Base-by-base conservation (phyloP, 768 basidiomycete genomes). In the Tulasnella sp. region DNA sequence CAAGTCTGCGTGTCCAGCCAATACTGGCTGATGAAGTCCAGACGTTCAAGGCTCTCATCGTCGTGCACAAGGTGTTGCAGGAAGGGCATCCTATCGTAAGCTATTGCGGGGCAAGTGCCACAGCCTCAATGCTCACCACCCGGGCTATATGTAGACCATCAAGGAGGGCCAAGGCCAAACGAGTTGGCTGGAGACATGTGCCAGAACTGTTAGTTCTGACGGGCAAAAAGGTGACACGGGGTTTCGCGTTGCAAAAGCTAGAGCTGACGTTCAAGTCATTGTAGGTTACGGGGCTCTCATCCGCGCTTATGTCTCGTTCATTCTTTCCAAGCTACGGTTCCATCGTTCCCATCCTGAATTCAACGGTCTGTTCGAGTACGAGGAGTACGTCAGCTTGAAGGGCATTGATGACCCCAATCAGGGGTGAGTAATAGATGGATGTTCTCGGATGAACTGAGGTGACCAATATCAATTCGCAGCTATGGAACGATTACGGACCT, bases 321-420 rank as follows among this genome's bases (percentile, higher is more conserved):
- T 99, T 74, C 86, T 99, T 72, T 92, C 96, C 22, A 99, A 99
- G 83, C 89, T 99, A 54, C 88, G 96, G 54, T 99, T 99, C 83
- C 97, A 99, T 83, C 92, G 94, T 36, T 86, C 97, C 54, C 90
- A 97, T 80, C 93, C 94, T 1, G 97, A 99, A 82, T 99, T 99
- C 85, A 99, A 99, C 83, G 97, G 97, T 34, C 85, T 99, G 8
- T 99, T 99, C 81, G 97, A 99, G 83, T 99, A 99, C 80, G 96
- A 99, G 81, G 97, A 99, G 83, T 99, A 99, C 82, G 90, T 99
- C 79, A 94, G 94, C 31, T 85, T 99, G 81, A 97, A 97, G 83
- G 95, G 94, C 31, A 97, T 99, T 78, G 95, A 98, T 82, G 96
- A 99, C 85, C 97, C 97, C 11, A 98, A 99, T 82, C 97, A 99